Evolutionary conservation across 768 basidiomycete genomes (phyloP), one percentile per base, ranked within the genome.

Genomic region (Exidia glandulosa): DNA sequence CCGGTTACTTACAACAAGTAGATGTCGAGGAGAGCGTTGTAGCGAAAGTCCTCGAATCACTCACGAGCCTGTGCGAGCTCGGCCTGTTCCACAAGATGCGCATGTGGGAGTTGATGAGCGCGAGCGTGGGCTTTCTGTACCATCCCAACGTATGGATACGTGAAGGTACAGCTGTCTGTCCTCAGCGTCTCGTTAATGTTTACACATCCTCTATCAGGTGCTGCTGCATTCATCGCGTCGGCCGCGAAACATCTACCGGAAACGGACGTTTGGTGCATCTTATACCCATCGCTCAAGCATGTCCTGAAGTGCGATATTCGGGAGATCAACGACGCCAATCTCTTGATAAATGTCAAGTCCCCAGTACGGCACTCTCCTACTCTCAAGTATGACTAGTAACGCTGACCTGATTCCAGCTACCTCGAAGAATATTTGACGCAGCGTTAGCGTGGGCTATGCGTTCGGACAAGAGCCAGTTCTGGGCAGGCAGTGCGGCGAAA

Each of bases 81-180:
- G 90, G 91, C 0, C 73, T 98, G 2, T 90, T 98, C 72, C 86
- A 88, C 71, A 93, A 92, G 72, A 90, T 91, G 84, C 82, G 89
- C n/a, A 85, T 96, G 60, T 97, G 96, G 94, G 96, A 98, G 65
- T 77, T 97, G 34, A 90, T 95, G 84, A 88, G 87, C 58, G 85
- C 86, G 0, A 86, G 87, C 0, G 73, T 93, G 32, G 90, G 90
- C 1, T 94, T 98, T 71, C 74, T 98, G 57, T 95, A 91, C 65
- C 96, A 99, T 70, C 95, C 96, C 0, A 94, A 96, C 69, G 74
- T 85, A 25, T 98, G 95, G 95, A 90, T 98, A 70, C 79, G 94
- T 60, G 91, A 97, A 80, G 90, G 94, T 59, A 36, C 2, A 52
- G 13, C 31, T n/a, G n/a, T n/a, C n/a, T n/a, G n/a, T n/a, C n/a